Base-by-base conservation (phyloP, 305 asterid genomes). In the Ilex paraguariensis region DNA sequence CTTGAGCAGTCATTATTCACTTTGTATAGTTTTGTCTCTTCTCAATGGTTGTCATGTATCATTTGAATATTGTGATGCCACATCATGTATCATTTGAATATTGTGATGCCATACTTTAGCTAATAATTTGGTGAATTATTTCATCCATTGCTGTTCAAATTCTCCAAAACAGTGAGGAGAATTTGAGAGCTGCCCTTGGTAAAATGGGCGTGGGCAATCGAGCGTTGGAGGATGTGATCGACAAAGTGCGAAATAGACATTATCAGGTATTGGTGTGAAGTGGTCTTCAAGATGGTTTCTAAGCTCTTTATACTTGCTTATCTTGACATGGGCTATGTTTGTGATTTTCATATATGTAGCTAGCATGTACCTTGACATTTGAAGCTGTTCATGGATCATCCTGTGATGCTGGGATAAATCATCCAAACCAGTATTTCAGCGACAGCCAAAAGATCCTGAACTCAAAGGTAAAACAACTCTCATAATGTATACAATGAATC, bases 321-420 rank as follows among this genome's bases (percentile, higher is more conserved):
- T 17, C 62, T 54, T 61, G 60, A 59, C 46, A n/a, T 17, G 51
- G 31, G 52, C 17, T 28, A 31, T 72, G 53, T 17, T 58, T 21
- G 7, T 40, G 15, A 39, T 55, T 50, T n/a, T n/a, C 48, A 60
- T 49, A 55, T 30, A 45, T 75, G 79, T 87, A 93, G 97, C 69
- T 90, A 79, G 96, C 96, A n/a, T 94, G 99, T 53, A 94, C 96
- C 52, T 84, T 94, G 79, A 86, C 97, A 52, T 94, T 88, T 77
- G 99, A 94, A 83, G 95, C 97, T 73, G 79, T 90, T 77, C 99
- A 90, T 63, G 80, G 82, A 56, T 62, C 85, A 68, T 75, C 91
- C 52, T 90, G 93, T 76, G 97, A 90, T 66, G 86, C 90, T 51
- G 97, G 99, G 66, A 84, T 93, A 64, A 90, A 86, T 79, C 97